Base-by-base conservation (phyloP, 257 asterid genomes). In the Apocynum venetum region DNA sequence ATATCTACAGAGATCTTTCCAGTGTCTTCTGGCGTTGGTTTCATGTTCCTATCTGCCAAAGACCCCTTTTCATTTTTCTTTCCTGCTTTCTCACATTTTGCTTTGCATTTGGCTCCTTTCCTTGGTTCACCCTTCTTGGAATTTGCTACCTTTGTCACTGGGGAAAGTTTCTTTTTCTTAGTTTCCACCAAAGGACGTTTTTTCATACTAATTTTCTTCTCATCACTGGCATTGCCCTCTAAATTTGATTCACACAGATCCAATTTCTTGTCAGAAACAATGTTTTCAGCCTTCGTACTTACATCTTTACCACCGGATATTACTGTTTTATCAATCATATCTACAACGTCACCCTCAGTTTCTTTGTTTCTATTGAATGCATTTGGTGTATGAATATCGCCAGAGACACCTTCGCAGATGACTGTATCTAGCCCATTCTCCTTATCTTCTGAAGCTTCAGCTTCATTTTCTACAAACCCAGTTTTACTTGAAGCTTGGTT, bases 161-260 rank as follows among this genome's bases (percentile, higher is more conserved):
- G 46, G 56, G 79, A 4, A 48, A 41, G 55, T 65, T 57, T 52
- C 25, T 68, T 65, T 81, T 77, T 72, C 84, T 83, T 84, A 0
- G 84, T 67, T 79, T 81, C 87, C 78, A 80, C 71, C 79, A 81
- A 83, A 75, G 87, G 77, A 65, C 86, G 85, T 73, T 87, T 91
- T 80, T 83, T 85, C 6, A 81, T 88, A 65, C 81, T 86, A 6
- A 72, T 67, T 71, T 38, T 38, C 69, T 83, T 88, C 78, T 71
- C 76, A 78, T 75, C 83, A 68, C 53, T 80, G 70, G 73, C 78
- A 79, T 78, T 76, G 25, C 73, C 82, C 52, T 63, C 53, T 46
- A 86, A 49, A 75, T 78, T 85, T 75, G 86, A 69, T 73, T 83
- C 81, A 20, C 79, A 61, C 80, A 70, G 57, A 65, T 76, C 80